phyloP scores from a whole-genome alignment of 2,329 filamentous ascomycete genomes.

The Alternaria ventricosa region DNA sequence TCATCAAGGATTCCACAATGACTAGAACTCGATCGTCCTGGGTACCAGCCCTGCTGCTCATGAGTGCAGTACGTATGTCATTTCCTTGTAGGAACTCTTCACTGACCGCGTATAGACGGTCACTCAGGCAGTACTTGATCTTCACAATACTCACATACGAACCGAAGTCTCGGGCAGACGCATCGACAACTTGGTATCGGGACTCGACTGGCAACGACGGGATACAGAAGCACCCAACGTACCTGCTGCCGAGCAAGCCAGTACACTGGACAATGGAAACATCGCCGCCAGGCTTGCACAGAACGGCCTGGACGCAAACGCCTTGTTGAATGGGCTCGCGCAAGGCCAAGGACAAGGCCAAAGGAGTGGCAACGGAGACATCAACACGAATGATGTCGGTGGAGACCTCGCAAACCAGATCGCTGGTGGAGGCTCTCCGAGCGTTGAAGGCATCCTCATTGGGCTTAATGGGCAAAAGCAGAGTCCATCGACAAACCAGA shows the following conservation, averaged over 20 bases:
- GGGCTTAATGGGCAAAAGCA: conserved; percentile 19
- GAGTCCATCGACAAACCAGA: conserved; percentile 13
- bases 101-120: conserved; percentile 33
- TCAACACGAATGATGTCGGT: conserved; percentile 15
- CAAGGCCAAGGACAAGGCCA: conserved; percentile 18
- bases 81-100: not conserved
- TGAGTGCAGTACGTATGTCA: conserved; percentile 36
- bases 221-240: conserved; percentile 21
- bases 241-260: conserved; percentile 11
- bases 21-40: conserved; percentile 35
- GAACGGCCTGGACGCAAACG: conserved; percentile 22
- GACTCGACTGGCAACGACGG: conserved; percentile 22
- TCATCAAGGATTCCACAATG: conserved; percentile 27
- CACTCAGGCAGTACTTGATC: conserved; percentile 34
- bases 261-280: conserved; percentile 13
- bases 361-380: conserved; percentile 5
- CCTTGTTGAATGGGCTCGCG: conserved; percentile 26
- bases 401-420: conserved; percentile 27
- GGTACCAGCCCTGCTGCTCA: conserved; percentile 36
- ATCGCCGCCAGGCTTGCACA: conserved; percentile 23
- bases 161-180: conserved; percentile 32
- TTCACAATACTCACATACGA: conserved; percentile 28
- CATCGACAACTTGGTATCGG: conserved; percentile 34
- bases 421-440: conserved; percentile 19
- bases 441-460: conserved; percentile 18